Evolutionary conservation across 345 rosid species (phyloP).

Genomic region (Pistacia integerrima): DNA sequence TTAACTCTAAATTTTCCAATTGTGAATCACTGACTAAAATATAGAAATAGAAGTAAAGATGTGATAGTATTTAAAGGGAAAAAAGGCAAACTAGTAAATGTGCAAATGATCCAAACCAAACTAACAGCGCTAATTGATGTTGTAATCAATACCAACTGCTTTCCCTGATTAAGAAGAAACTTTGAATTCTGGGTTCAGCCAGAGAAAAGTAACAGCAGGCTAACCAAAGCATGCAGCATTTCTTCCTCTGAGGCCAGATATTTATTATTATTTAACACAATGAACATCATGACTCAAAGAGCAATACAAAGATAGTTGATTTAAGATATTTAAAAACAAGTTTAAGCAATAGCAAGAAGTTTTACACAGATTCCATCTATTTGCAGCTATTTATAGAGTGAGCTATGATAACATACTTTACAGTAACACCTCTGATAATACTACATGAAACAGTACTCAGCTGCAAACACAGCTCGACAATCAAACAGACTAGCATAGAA

Average conservation of each 20-base stretch:
- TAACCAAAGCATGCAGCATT: not conserved
- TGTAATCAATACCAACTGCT: not conserved
- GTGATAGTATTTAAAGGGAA: not conserved
- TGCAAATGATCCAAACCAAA: not conserved
- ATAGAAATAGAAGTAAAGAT: not conserved
- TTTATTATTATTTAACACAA: not conserved
- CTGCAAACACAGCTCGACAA: not conserved
- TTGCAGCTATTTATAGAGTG: not conserved
- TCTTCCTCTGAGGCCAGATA: not conserved
- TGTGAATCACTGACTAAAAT: not conserved
- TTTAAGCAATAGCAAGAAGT: not conserved
- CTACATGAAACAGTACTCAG: not conserved
- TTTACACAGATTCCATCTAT: not conserved
- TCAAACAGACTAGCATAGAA: not conserved
- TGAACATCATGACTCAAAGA: not conserved
- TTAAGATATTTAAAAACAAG: not conserved
- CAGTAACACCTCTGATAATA: not conserved
- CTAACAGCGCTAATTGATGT: not conserved
- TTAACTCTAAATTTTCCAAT: not conserved
- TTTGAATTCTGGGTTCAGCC: not conserved
- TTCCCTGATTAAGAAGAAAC: not conserved
- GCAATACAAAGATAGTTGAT: not conserved
- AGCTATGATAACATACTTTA: not conserved
- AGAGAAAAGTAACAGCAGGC: not conserved
- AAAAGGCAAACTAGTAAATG: not conserved